Evolutionary conservation across 768 basidiomycete species (phyloP).

Genomic region (Tubosaeta brunneosetosa): DNA sequence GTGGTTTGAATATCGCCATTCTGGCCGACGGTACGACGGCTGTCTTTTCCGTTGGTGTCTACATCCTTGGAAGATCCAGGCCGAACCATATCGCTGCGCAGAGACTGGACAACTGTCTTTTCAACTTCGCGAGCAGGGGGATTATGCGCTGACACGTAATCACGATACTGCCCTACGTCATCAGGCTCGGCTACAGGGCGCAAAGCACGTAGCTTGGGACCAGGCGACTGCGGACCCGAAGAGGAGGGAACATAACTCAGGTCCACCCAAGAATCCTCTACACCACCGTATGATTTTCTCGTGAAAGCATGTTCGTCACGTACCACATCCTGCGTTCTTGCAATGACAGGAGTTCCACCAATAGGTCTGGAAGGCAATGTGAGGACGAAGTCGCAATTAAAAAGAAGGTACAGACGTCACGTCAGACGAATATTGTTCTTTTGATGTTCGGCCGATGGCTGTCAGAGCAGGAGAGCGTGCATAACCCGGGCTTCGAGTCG

Average conservation of each 20-base stretch:
- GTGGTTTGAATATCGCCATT: not conserved
- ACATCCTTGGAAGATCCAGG: not conserved
- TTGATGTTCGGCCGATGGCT: not conserved
- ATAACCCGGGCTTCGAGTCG: not conserved
- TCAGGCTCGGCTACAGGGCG: not conserved
- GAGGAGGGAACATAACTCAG: too few relatives aligned
- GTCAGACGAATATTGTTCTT: not conserved
- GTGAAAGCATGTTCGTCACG: not conserved
- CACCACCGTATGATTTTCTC: not conserved
- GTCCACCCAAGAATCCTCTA: not conserved
- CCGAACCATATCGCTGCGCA: not conserved
- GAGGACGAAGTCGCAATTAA: not conserved
- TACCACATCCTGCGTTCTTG: not conserved
- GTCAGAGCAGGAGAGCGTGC: not conserved
- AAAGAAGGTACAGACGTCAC: constrained; percentile 5
- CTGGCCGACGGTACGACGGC: not conserved
- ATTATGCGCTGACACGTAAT: not conserved
- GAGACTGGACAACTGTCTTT: not conserved
- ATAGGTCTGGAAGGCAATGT: constrained; percentile 4
- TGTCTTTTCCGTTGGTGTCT: constrained; percentile 4
- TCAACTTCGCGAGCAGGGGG: not conserved
- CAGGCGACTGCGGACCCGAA: not conserved
- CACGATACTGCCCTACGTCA: not conserved
- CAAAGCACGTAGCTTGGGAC: not conserved
- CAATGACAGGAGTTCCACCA: not conserved